Percentiles rank a stretch among this genome's conserved stretches.
Conservation (phyloP, 2,329 filamentous ascomycete genomes). For the Ophiostoma perfectum region DNA sequence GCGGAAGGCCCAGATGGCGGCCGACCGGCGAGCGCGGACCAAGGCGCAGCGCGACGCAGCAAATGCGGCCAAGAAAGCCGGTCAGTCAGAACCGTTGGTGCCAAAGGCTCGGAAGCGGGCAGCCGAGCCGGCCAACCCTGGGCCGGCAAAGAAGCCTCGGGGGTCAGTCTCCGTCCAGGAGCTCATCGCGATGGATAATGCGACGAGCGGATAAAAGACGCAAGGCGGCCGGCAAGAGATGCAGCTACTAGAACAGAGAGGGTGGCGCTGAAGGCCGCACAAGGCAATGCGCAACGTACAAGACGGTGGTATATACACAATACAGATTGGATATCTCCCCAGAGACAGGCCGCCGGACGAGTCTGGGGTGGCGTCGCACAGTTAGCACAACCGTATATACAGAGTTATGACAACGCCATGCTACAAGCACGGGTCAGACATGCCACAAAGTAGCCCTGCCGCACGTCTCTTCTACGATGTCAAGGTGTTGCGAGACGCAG, state of each 20-base stretch:
- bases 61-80: neutral
- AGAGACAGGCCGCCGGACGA: no score
- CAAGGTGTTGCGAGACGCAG: neutral
- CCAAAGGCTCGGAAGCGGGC: neutral
- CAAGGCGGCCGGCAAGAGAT: neutral
- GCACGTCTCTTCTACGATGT: no score
- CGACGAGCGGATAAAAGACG: neutral
- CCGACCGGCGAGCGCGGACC: neutral
- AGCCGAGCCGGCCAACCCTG: neutral
- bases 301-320: no score
- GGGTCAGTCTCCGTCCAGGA: neutral
- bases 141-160: neutral
- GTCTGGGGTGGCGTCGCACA: no score
- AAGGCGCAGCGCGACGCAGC: neutral
- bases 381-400: no score
- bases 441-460: no score
- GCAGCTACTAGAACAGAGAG: neutral
- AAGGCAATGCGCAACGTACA: neutral
- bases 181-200: neutral
- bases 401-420: no score
- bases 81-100: neutral
- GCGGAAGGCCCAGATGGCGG: neutral
- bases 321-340: neutral
- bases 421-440: no score
- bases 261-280: neutral